Conservation (phyloP, 2,329 filamentous ascomycete species). For the Colletotrichum spinosum region DNA sequence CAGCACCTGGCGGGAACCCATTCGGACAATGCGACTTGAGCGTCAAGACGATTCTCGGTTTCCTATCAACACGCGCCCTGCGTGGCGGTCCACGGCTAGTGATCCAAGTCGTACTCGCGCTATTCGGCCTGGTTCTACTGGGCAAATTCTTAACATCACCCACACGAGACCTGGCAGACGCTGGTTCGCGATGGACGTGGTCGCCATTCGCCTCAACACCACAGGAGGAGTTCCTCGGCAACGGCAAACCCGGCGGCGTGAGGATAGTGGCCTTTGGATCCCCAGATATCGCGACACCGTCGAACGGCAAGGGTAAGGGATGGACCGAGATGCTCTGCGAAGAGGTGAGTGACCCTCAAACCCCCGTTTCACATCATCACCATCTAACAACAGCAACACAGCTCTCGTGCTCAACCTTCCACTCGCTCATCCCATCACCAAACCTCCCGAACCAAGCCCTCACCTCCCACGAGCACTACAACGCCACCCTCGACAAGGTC, state of each 20-base stretch:
- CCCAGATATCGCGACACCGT: slow-evolving; percentile 55
- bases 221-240: slow-evolving; percentile 21
- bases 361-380: background rate
- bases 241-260: slow-evolving; percentile 48
- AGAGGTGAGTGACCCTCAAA: slow-evolving; percentile 50
- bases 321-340: slow-evolving; percentile 64
- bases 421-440: slow-evolving; percentile 57
- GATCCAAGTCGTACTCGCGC: slow-evolving; percentile 42
- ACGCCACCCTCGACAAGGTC: slow-evolving; percentile 52
- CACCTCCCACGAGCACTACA: slow-evolving; percentile 67
- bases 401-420: slow-evolving; percentile 59
- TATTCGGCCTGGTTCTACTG: slow-evolving; percentile 40
- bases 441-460: slow-evolving; percentile 60
- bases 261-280: slow-evolving; percentile 65
- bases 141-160: slow-evolving; percentile 43
- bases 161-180: slow-evolving; percentile 2
- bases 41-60: slow-evolving; percentile 48
- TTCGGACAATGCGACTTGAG: slow-evolving; percentile 33
- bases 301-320: slow-evolving; percentile 43
- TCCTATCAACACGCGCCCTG: slow-evolving; percentile 56
- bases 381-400: slow-evolving; percentile 41
- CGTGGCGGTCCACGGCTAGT: slow-evolving; percentile 47
- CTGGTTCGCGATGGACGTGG: slow-evolving; percentile 26
- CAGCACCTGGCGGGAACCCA: background rate
- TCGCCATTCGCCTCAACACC: slow-evolving; percentile 30